Evolutionary conservation across 768 basidiomycete genomes (phyloP), one percentile per base, ranked within the genome.

Genomic region (Naganishia antarctica): DNA sequence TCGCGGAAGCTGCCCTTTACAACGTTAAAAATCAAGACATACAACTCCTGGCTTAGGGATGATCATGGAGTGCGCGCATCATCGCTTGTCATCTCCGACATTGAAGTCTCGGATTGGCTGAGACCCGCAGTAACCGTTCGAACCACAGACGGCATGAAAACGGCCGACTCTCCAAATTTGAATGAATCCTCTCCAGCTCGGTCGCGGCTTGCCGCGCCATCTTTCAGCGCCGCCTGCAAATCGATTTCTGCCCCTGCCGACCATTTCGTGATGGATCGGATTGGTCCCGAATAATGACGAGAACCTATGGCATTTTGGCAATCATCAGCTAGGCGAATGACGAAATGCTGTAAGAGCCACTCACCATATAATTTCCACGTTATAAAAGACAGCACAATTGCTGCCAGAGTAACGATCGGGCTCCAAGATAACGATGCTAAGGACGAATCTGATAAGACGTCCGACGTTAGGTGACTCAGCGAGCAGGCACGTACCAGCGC

Each of bases 181-280:
- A 47, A 48, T 32, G 46, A 34, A 29, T 29, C 46, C 11, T 47
- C 46, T n/a, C 34, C 40, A 23, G 29, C n/a, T 34, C 61, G 37
- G 15, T 25, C 28, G n/a, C 61, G 46, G 18, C 31, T 31, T 3
- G 41, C 28, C 28, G 37, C 46, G 18, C 49, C 49, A 37, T 63
- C 43, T 57, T 53, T 51, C n/a, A 79, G 68, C 1, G 76, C 72
- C 34, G 68, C 68, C 31, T 71, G 75, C 0, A 79, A 69, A 62
- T 78, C 78, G 29, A 79, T 74, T 58, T 78, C 78, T 29, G 77
- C 74, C 13, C 78, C 78, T n/a, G 77, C 75, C n/a, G 78, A 71
- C 78, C 78, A 79, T 57, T 74, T 74, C 0, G 78, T 79, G 13
- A 78, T 68, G 15, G 78, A 72, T 64, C 74, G 72, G 62, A 80